Percentiles rank a stretch among this genome's conserved stretches.
Conservation (phyloP, 768 basidiomycete genomes). For the Suillus subluteus region DNA sequence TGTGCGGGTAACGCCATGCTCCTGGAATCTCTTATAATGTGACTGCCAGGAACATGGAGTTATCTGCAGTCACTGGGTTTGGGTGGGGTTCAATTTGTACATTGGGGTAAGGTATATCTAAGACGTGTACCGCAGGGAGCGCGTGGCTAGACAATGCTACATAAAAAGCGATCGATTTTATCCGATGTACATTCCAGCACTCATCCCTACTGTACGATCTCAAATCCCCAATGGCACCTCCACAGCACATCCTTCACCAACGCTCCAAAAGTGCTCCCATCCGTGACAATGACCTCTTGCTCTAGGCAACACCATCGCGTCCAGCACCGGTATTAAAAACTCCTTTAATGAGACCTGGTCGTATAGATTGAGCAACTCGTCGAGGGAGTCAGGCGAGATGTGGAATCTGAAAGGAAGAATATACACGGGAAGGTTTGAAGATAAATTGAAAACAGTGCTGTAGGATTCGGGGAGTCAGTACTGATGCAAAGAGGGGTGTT, state of each 20-base stretch:
- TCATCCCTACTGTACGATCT: constrained; percentile 53
- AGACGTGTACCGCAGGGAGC: too few species aligned
- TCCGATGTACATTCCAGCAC: too few species aligned
- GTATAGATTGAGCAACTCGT: constrained; percentile 42
- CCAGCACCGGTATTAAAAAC: constrained; percentile 65
- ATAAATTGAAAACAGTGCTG: constrained; percentile 43
- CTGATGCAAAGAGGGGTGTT: constrained; percentile 69
- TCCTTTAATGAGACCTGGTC: constrained; percentile 52
- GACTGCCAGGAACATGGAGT: too few species aligned
- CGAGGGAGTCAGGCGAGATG: constrained; percentile 33
- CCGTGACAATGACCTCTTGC: constrained; percentile 68
- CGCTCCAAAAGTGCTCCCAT: constrained; percentile 74
- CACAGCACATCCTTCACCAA: constrained; percentile 73
- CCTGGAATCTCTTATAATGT: too few species aligned
- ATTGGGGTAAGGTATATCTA: too few species aligned
- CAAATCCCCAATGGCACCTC: constrained; percentile 55
- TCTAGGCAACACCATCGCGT: constrained; percentile 67
- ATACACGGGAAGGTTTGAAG: constrained; percentile 65
- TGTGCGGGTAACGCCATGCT: too few species aligned
- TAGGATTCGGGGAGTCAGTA: constrained; percentile 55
- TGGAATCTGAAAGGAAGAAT: constrained; percentile 60
- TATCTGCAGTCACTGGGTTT: too few species aligned
- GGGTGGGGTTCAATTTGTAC: too few species aligned
- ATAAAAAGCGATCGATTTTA: too few species aligned
- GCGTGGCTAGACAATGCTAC: too few species aligned